These are phyloP conservation scores for Backusella parvicylindrica DNA, from an alignment of 192 early-diverging fungal genomes.

Conservation along the genomic window DNA sequence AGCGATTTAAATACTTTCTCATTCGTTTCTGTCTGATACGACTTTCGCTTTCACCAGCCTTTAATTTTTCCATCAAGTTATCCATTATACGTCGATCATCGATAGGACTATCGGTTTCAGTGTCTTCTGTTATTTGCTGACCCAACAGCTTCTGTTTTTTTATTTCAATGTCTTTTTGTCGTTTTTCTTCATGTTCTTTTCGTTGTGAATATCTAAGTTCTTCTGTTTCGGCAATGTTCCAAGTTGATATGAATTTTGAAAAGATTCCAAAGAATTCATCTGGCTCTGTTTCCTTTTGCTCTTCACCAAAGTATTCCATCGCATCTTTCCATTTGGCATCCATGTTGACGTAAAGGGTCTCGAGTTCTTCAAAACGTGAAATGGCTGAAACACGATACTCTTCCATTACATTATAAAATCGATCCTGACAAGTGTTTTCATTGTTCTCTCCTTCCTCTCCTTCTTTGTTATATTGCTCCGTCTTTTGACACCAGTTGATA, in stretches of 20 bases:
- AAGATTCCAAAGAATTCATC: conserved; percentile 82
- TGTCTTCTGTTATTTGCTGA: neutral
- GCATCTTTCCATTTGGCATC: conserved; percentile 63
- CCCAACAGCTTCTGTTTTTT: neutral
- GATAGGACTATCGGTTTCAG: neutral
- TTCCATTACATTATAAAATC: conserved; percentile 62
- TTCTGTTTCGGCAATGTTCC: conserved; percentile 38
- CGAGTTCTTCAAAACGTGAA: conserved; percentile 53
- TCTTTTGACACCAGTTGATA: conserved; percentile 36
- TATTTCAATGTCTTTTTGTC: conserved; percentile 5
- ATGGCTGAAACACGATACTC: conserved; percentile 57
- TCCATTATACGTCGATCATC: conserved; percentile 70
- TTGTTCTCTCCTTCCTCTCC: conserved; percentile 6
- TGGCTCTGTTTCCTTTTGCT: conserved; percentile 58
- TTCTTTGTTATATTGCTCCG: conserved; percentile 28
- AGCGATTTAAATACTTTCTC: neutral
- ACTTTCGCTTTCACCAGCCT: conserved; percentile 55
- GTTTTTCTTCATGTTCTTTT: conserved; percentile 21
- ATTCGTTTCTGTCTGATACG: conserved; percentile 12
- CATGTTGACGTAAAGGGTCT: conserved; percentile 59
- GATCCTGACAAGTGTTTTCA: conserved; percentile 37
- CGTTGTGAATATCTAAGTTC: conserved; percentile 3
- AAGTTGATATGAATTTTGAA: conserved; percentile 66
- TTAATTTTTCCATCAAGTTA: conserved; percentile 65
- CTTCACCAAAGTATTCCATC: conserved; percentile 68